Evolutionary conservation across 176 grass and related monocot genomes (phyloP), one percentile per base, ranked within the genome.

Genomic region (Tillandsia leiboldiana): DNA sequence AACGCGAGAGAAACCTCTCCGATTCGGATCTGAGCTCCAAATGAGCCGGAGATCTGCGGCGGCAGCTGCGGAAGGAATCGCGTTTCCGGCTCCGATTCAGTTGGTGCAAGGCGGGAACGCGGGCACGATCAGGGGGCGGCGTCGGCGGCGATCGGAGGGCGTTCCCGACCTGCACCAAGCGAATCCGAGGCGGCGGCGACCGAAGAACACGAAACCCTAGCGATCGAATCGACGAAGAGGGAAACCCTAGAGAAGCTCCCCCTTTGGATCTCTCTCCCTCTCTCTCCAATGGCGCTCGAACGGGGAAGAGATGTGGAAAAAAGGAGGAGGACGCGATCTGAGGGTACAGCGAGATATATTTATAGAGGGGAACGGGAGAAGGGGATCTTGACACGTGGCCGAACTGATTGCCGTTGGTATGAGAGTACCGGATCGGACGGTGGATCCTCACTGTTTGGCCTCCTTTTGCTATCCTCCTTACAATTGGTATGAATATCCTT

Each of bases 151-250:
- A 67, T 66, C 65, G 8, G 56, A 51, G 67, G 51, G 76, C 73
- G 94, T 86, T 99, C 94, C 94, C 94, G 94, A 99, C 91, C 94
- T 99, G 94, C 94, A 99, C 94, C 94, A 99, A 99, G 94, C 94
- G 94, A 99, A 84, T 75, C 82, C 74, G 94, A 99, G 90, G 75
- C 87, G 86, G 94, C 76, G 72, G 84, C 84, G 79, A 86, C 74
- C 49, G 20, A 59, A 59, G 20, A 14, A 3, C 9, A 14, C 12
- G 3, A 56, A 56, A 14, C 15, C 15, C 12, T 56, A 56, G 13
- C 12, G 15, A 12, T 56, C 53, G 15, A 12, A 12, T 56, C 53
- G 13, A 56, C 3, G 1, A 42, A 7, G 33, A 42, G 53, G 53
- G 53, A 56, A n/a, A 56, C 53, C 13, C 13, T 56, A 12, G 12